Base-by-base conservation (phyloP, 208 protist genomes). In the Crithidia mellificae region DNA sequence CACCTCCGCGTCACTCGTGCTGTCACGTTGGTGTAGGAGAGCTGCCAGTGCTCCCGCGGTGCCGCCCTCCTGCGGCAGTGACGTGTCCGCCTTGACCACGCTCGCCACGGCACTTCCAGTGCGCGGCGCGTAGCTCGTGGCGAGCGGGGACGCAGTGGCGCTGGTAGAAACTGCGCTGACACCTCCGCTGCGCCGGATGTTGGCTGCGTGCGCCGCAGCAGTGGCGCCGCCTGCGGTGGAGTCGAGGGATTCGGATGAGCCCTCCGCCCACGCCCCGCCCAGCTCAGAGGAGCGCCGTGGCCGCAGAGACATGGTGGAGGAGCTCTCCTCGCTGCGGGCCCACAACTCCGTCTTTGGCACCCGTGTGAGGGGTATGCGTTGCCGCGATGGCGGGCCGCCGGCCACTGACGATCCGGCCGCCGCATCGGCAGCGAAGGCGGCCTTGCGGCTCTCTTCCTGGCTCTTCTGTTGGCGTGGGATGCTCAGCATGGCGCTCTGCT, bases 311-410 rank as follows among this genome's bases (percentile, higher is more conserved):
- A 47, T 34, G n/a, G n/a, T n/a, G 12, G 39, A 15, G 11, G 63
- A 15, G 6, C 19, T 46, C 19, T 75, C 55, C 19, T 68, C 52
- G 44, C 29, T 54, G 17, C 12, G 34, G 0, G 36, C 39, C 70
- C 70, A 76, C 27, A 32, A 27, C 39, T 76, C 63, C 7, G 63
- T 51, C 47, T 69, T 64, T 20, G 70, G 70, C 2, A 76, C 63
- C 12, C 62, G 70, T 11, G 70, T 76, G 29, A 76, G 70, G 22
- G 70, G 70, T 2, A 76, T 56, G 27, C 70, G 70, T 29, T 53
- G 70, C n/a, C 39, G 25, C 20, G 41, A 36, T 6, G 39, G 2
- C 15, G 47, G 3, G 14, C 43, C 66, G 50, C 22, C 22, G 32
- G 34, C 1, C 2, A 12, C 0, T n/a, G 69, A 6, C 20, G 32